A percentile compares a stretch with the other conserved stretches of the same genome.
Conservation (phyloP, 1,284 basidiomycete genomes). For the Trametes versicolor region DNA sequence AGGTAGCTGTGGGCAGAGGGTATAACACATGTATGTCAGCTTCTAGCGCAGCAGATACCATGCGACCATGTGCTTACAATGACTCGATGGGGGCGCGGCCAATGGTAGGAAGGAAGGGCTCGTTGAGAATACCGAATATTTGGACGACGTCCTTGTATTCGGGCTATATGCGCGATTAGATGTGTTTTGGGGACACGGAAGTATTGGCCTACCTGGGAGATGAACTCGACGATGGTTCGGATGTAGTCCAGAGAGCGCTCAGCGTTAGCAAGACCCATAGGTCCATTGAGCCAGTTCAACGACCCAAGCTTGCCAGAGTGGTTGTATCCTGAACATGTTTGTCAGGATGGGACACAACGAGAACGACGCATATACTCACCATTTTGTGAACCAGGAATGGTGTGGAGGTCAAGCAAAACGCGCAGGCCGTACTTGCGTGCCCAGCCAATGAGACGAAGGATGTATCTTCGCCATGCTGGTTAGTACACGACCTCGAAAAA, state of each 20-base stretch:
- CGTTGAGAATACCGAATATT: constrained; percentile 56
- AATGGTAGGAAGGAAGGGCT: constrained; percentile 50
- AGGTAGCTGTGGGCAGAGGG: constrained; percentile 62
- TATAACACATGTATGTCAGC: constrained; percentile 48
- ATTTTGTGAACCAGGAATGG: constrained; percentile 83
- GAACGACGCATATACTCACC: constrained; percentile 48
- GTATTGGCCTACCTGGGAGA: constrained; percentile 55
- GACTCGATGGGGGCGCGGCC: constrained; percentile 48
- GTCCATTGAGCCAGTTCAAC: constrained; percentile 68
- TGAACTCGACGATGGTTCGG: constrained; percentile 66
- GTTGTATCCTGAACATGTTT: constrained; percentile 50
- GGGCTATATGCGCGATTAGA: constrained; percentile 45
- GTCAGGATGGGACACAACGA: too few species aligned
- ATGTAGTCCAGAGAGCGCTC: constrained; percentile 67
- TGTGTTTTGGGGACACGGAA: too few species aligned
- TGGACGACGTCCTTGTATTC: constrained; percentile 62
- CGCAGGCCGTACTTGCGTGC: constrained; percentile 90
- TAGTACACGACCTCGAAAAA: constrained; percentile 27
- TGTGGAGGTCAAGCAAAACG: constrained; percentile 87
- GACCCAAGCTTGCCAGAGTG: constrained; percentile 59
- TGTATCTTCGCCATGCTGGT: constrained; percentile 58
- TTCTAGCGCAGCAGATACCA: neutral
- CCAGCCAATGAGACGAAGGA: constrained; percentile 82
- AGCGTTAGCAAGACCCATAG: constrained; percentile 72
- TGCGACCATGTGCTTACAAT: constrained; percentile 44